These are phyloP conservation scores for Daldinia loculata DNA, from an alignment of 495 filamentous ascomycete genomes.

Conservation along the genomic window DNA sequence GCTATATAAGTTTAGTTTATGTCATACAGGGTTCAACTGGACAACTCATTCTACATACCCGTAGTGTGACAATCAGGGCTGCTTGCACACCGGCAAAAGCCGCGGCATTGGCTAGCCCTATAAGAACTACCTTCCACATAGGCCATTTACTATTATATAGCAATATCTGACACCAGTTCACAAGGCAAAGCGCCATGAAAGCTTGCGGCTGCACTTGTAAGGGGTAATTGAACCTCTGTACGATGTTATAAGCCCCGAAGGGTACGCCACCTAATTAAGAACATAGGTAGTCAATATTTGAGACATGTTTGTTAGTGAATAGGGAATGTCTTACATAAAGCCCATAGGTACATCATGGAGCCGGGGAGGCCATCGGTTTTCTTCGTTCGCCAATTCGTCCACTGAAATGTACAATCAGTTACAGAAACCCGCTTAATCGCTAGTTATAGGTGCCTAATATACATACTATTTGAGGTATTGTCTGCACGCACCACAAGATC, in stretches of 20 bases:
- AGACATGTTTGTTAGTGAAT: neutral
- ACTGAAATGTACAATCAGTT: slow-evolving; percentile 44
- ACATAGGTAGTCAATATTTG: slow-evolving; percentile 5
- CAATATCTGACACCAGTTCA: slow-evolving; percentile 73
- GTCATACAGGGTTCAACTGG: neutral
- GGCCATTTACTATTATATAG: slow-evolving; percentile 68
- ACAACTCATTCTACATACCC: slow-evolving; percentile 50
- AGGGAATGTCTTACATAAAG: slow-evolving; percentile 59
- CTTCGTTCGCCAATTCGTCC: slow-evolving; percentile 75
- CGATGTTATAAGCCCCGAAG: slow-evolving; percentile 54
- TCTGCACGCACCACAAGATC: slow-evolving; percentile 60
- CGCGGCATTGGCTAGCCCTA: slow-evolving; percentile 52
- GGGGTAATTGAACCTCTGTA: slow-evolving; percentile 76
- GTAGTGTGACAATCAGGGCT: slow-evolving; percentile 69
- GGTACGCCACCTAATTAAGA: slow-evolving; percentile 53
- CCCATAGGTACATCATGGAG: slow-evolving; percentile 80
- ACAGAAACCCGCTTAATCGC: neutral
- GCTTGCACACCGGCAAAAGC: slow-evolving; percentile 68
- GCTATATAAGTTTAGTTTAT: slow-evolving; percentile 37
- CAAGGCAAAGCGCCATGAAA: slow-evolving; percentile 69
- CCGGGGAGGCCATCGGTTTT: slow-evolving; percentile 76
- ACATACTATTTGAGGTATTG: slow-evolving; percentile 41
- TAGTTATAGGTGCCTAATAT: too few relatives aligned
- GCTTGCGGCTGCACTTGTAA: slow-evolving; percentile 78
- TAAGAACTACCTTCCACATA: slow-evolving; percentile 56